Evolutionary conservation across 1,284 basidiomycete species (phyloP).

Genomic region (Golubevia sp.): DNA sequence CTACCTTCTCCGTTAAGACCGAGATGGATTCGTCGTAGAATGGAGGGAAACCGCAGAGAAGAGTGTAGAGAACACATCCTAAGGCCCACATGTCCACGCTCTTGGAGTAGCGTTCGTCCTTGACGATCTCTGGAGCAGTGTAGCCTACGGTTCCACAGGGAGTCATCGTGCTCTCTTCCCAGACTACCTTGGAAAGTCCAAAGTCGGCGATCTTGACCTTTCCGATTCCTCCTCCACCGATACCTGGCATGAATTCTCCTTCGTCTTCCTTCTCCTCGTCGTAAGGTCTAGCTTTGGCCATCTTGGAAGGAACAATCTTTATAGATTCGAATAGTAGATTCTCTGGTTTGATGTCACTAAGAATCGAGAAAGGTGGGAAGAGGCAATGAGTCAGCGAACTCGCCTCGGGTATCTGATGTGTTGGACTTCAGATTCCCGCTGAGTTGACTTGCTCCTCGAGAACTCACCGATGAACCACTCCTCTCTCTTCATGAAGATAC

Average conservation of each 20-base stretch:
- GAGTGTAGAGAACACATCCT: constrained; percentile 96
- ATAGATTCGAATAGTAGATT: constrained; percentile 94
- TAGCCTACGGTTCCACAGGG: constrained; percentile 99
- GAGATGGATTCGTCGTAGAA: constrained; percentile 99
- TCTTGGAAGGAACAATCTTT: constrained; percentile 85
- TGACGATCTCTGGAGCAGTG: constrained; percentile 98
- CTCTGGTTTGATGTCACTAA: constrained; percentile 93
- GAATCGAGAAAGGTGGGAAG: background rate
- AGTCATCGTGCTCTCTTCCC: constrained; percentile 99
- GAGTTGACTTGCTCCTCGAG: background rate
- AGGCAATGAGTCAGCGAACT: background rate
- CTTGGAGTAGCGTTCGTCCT: constrained; percentile 97
- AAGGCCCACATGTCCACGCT: constrained; percentile 99
- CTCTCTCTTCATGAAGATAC: constrained; percentile 95
- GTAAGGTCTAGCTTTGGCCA: constrained; percentile 78
- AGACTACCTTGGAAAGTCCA: constrained; percentile 95
- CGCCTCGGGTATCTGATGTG: background rate
- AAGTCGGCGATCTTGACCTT: constrained; percentile 99
- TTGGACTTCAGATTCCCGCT: background rate
- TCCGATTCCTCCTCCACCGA: constrained; percentile 96
- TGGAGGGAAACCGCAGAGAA: constrained; percentile 95
- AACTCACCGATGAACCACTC: constrained; percentile 83
- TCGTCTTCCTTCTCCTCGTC: constrained; percentile 99
- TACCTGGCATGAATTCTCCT: constrained; percentile 86
- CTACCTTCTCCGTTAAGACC: constrained; percentile 97